Evolutionary conservation across 148 eudicot species (phyloP), one percentile per base, ranked within the genome.

Genomic region (Silene uniflora): DNA sequence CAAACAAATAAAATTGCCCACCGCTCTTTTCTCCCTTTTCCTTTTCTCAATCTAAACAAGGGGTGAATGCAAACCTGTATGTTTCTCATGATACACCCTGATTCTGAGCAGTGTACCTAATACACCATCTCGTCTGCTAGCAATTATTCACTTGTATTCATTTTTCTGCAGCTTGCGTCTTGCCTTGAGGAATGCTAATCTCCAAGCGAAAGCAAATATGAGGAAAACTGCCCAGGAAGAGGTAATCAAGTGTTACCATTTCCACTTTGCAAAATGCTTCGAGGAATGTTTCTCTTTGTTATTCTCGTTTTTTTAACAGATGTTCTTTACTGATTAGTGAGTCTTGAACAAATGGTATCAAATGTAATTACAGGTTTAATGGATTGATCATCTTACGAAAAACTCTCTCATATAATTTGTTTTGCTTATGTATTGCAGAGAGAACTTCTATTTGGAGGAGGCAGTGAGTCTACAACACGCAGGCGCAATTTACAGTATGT

Each of bases 401-500:
- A 49, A 49, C 16, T 49, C 14, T 52, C 17, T 12, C 56, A 52
- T 52, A 52, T 10, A 49, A 32, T 78, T 54, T 32, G 35, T 32
- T 47, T 67, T 61, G 13, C 75, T 81, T 10, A 46, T 72, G 79
- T 17, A 82, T 81, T 85, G 78, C 74, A 94, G 98, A 89, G 98
- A 76, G 93, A 91, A 78, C 89, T 90, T 62, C 95, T 94, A 75
- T 85, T 94, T 61, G 98, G 98, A 79, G 96, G 97, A 69, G 98
- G 98, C 79, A 91, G 81, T 72, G 93, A 94, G 88, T 91, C 98
- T 62, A 94, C 98, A 47, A 73, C 74, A 71, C 93, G 93, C 70
- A 84, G 97, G 76, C 97, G 96, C 64, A 91, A 91, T 83, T 81
- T 94, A 67, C 96, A 94, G 97, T 94, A 90, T 77, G 98, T 82